Evolutionary conservation across 495 filamentous ascomycete genomes (phyloP).

Genomic region (Venustampulla echinocandica): DNA sequence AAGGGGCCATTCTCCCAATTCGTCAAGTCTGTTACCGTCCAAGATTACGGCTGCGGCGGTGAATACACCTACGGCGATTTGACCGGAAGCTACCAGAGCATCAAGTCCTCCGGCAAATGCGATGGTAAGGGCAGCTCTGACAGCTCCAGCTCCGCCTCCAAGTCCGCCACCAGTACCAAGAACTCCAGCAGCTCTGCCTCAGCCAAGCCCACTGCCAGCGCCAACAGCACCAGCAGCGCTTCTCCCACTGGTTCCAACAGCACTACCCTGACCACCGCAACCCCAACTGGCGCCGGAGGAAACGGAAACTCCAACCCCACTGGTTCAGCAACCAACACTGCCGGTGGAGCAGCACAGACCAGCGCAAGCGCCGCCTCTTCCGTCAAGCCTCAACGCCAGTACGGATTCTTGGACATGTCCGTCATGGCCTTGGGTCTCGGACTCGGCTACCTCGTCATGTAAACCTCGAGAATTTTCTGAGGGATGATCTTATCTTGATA

Average conservation of each 20-base stretch:
- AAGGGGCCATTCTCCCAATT: conserved; percentile 79
- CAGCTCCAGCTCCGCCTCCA: background rate
- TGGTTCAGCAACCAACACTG: background rate
- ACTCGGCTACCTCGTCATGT: conserved; percentile 23
- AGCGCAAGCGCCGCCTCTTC: conserved; percentile 2
- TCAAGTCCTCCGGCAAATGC: conserved; percentile 33
- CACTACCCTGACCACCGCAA: background rate
- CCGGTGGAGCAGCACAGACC: background rate
- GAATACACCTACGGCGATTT: conserved; percentile 72
- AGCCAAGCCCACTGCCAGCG: background rate
- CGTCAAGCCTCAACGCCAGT: conserved; percentile 8
- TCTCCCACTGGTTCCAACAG: background rate
- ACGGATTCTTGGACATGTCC: conserved; percentile 13
- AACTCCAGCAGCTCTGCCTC: background rate
- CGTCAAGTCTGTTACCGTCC: conserved; percentile 64
- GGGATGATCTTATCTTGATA: too few relatives aligned
- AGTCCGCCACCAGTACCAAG: background rate
- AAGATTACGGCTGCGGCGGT: conserved; percentile 81
- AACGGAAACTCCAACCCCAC: background rate
- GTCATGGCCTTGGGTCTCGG: conserved; percentile 21
- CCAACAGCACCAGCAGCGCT: background rate
- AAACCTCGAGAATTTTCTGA: conserved; percentile 5
- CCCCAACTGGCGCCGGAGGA: background rate
- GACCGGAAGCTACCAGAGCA: conserved; percentile 70
- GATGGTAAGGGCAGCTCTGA: background rate